Percentiles rank a stretch among this genome's conserved stretches.
Evolutionary conservation across 1,139 yeast species (phyloP).

Genomic region (Candida sojae): DNA sequence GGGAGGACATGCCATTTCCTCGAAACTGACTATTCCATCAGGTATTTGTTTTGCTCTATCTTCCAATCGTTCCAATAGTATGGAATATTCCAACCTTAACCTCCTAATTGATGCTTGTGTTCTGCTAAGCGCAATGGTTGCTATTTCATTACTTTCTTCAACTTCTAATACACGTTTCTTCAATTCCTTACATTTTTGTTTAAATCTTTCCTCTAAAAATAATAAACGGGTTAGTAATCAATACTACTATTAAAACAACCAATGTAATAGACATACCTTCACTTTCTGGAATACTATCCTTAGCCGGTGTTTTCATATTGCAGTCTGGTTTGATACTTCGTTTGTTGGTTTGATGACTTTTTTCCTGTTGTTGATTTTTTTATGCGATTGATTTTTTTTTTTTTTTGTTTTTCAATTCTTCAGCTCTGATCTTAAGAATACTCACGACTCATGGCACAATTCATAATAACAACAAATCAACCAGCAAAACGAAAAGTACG

Average conservation of each 20-base stretch:
- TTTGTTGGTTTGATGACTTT: background rate
- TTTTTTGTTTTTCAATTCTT: background rate
- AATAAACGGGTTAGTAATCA: conserved; percentile 11
- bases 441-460: conserved; percentile 2
- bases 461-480: conserved; percentile 6
- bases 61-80: conserved; percentile 80
- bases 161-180: conserved; percentile 72
- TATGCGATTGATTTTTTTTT: background rate
- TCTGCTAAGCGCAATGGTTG: conserved; percentile 76
- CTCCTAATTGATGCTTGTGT: conserved; percentile 78
- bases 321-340: conserved; percentile 1
- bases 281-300: conserved; percentile 41
- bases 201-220: conserved; percentile 39
- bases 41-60: conserved; percentile 45
- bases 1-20: conserved; percentile 48
- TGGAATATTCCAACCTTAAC: conserved; percentile 77
- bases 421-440: background rate
- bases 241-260: no score
- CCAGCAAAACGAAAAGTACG: conserved; percentile 9
- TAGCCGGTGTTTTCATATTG: conserved; percentile 17
- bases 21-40: conserved; percentile 30
- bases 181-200: conserved; percentile 70
- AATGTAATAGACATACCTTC: conserved; percentile 35
- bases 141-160: conserved; percentile 77
- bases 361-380: background rate